phyloP scores from a whole-genome alignment of 768 basidiomycete genomes.

The Leccinellum rugosiceps region DNA sequence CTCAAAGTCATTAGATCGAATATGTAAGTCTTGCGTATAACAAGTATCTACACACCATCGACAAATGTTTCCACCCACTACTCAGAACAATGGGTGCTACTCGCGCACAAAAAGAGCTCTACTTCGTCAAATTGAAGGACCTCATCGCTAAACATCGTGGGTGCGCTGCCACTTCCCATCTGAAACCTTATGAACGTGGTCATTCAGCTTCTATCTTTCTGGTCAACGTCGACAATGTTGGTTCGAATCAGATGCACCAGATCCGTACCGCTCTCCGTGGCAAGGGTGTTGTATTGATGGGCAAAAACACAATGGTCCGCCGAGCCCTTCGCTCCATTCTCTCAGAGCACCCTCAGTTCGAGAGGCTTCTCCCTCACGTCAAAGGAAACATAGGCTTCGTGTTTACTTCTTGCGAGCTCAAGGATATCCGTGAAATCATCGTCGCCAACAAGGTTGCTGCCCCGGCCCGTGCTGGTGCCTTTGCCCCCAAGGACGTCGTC shows the following conservation, averaged over 20 bases:
- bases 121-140: constrained; percentile 93
- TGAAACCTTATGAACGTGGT: not conserved
- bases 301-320: constrained; percentile 99
- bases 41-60: not conserved
- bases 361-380: constrained; percentile 93
- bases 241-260: constrained; percentile 99
- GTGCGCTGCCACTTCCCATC: constrained; percentile 32
- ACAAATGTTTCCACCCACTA: constrained; percentile 12
- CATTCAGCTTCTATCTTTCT: constrained; percentile 92
- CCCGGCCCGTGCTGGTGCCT: constrained; percentile 97
- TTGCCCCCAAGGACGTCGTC: constrained; percentile 86
- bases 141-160: constrained; percentile 86
- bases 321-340: constrained; percentile 93
- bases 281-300: constrained; percentile 97
- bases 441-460: constrained; percentile 97
- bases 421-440: constrained; percentile 92
- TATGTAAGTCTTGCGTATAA: constrained; percentile 22
- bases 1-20: constrained; percentile 22
- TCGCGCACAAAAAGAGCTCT: constrained; percentile 84
- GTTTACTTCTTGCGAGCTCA: constrained; percentile 89
- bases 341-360: constrained; percentile 87
- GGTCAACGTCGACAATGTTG: constrained; percentile 99
- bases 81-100: constrained; percentile 79
- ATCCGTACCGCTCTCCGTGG: constrained; percentile 95
- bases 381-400: constrained; percentile 99